A percentile compares a stretch with the other conserved stretches of the same genome.
Conservation (phyloP, 2,329 filamentous ascomycete genomes). For the Drechslera avenae region DNA sequence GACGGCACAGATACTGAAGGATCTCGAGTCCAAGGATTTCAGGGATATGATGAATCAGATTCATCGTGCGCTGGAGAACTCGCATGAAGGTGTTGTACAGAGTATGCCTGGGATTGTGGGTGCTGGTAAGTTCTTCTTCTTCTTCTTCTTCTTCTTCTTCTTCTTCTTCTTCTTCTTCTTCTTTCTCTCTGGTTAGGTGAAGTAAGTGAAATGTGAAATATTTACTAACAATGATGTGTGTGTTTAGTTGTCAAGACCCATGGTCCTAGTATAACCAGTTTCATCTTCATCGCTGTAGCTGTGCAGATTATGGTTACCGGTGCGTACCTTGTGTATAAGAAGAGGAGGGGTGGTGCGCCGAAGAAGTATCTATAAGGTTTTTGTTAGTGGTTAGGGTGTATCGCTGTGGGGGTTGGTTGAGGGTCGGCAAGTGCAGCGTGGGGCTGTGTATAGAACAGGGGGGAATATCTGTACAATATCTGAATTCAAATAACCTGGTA, state of each 20-base stretch:
- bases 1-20: slow-evolving; percentile 57
- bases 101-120: slow-evolving; percentile 57
- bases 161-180: background rate
- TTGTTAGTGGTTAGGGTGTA: background rate
- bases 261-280: slow-evolving; percentile 63
- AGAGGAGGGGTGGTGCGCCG: slow-evolving; percentile 72
- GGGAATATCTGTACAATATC: too few species aligned
- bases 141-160: background rate
- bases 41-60: slow-evolving; percentile 59
- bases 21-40: slow-evolving; percentile 64
- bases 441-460: too few species aligned
- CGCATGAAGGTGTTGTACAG: slow-evolving; percentile 59
- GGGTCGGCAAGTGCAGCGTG: background rate
- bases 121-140: slow-evolving; percentile 51
- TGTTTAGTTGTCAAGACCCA: slow-evolving; percentile 57
- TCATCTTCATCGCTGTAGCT: slow-evolving; percentile 73
- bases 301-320: slow-evolving; percentile 73
- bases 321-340: slow-evolving; percentile 79
- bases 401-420: background rate
- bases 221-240: too few species aligned
- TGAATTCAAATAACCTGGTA: too few species aligned
- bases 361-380: slow-evolving; percentile 80
- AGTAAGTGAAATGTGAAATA: too few species aligned
- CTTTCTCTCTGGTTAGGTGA: background rate
- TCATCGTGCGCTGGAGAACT: slow-evolving; percentile 59